phyloP scores from a whole-genome alignment of 139 green algal genomes.

The Tetraselmis chui region DNA sequence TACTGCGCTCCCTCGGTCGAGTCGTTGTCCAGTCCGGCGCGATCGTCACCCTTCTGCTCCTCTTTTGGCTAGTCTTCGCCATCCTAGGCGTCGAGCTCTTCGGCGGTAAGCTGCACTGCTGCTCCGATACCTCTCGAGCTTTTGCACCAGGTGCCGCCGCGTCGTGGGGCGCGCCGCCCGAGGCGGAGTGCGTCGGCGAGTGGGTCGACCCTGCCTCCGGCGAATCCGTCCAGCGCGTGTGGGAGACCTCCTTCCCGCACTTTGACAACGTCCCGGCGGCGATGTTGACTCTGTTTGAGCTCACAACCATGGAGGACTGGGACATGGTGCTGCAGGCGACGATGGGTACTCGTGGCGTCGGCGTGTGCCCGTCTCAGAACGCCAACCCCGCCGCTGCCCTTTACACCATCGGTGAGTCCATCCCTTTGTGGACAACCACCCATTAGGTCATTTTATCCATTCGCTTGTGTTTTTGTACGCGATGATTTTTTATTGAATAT shows the following conservation, averaged over 20 bases:
- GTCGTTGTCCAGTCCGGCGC: neutral
- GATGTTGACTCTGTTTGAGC: slow-evolving; percentile 6
- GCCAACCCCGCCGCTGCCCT: neutral
- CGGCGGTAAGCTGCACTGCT: neutral
- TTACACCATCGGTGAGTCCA: neutral
- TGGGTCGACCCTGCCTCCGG: neutral
- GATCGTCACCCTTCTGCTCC: neutral
- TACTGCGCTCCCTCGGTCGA: neutral
- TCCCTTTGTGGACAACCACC: too few relatives aligned
- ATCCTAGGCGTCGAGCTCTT: slow-evolving; percentile 12
- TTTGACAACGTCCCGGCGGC: slow-evolving; percentile 10
- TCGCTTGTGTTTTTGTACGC: too few relatives aligned
- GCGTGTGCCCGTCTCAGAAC: neutral
- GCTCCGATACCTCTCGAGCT: neutral
- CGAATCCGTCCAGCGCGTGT: neutral
- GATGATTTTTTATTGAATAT: too few relatives aligned
- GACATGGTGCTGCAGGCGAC: neutral
- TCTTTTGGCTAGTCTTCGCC: slow-evolving; percentile 2
- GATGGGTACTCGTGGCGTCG: neutral
- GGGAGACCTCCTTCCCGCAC: neutral
- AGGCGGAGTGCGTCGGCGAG: neutral
- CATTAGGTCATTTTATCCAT: too few relatives aligned
- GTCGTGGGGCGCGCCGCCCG: neutral
- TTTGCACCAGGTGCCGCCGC: neutral
- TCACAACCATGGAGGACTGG: slow-evolving; percentile 10